These are phyloP conservation scores for Stachybotrys echinatus DNA, from an alignment of 2,329 filamentous ascomycete genomes.

Conservation along the genomic window DNA sequence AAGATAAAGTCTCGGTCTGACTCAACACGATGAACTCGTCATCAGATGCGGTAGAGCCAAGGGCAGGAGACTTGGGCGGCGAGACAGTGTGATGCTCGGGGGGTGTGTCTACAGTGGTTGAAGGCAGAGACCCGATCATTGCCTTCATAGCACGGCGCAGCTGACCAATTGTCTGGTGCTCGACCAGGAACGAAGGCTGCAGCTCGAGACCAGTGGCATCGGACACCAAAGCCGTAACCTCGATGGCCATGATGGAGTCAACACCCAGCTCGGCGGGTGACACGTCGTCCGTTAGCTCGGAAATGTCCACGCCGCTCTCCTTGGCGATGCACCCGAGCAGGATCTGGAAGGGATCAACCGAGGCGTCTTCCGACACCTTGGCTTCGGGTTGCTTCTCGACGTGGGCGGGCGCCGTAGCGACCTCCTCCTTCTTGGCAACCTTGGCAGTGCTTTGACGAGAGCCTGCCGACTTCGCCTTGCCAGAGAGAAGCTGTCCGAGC, in stretches of 20 bases:
- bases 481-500: background rate
- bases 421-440: background rate
- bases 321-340: background rate
- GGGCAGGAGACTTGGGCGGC: background rate
- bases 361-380: background rate
- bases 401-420: background rate
- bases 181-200: background rate
- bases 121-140: background rate
- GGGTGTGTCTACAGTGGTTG: background rate
- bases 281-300: background rate
- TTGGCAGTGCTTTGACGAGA: background rate
- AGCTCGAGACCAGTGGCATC: background rate
- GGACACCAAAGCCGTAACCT: background rate
- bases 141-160: background rate
- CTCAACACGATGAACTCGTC: no score
- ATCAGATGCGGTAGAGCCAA: no score
- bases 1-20: no score
- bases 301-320: background rate
- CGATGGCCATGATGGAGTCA: background rate
- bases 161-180: background rate
- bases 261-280: background rate
- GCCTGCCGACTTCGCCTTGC: background rate
- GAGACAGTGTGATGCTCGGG: background rate
- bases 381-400: background rate
- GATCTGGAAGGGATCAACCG: background rate